Conservation (phyloP, 805 yeast genomes). For the Ascoidea asiatica region DNA sequence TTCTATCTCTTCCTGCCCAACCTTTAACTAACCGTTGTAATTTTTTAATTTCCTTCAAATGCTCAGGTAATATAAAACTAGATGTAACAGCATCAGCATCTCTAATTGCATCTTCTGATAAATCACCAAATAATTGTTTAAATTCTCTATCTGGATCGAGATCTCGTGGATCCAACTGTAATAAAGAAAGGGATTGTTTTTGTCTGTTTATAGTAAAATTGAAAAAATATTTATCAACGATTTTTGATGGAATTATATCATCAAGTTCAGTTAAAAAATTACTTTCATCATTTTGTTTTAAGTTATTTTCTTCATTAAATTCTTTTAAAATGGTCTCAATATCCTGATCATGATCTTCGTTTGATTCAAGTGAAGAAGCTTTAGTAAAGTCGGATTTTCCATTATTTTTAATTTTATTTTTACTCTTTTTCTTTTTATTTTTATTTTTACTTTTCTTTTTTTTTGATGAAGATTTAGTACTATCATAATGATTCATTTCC, state of each 20-base stretch:
- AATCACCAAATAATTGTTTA: slow-evolving; percentile 53
- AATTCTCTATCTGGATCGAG: slow-evolving; percentile 72
- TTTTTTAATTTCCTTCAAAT: slow-evolving; percentile 45
- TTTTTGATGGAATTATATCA: slow-evolving; percentile 7
- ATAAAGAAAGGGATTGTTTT: slow-evolving; percentile 22
- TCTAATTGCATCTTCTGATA: slow-evolving; percentile 52
- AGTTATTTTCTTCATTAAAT: slow-evolving; percentile 15
- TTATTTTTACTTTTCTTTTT: slow-evolving; percentile 13
- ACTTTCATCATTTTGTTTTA: slow-evolving; percentile 14
- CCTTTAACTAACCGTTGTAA: slow-evolving; percentile 44
- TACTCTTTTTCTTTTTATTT: slow-evolving; percentile 6
- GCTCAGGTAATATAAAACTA: slow-evolving; percentile 54
- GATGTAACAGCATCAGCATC: slow-evolving; percentile 72
- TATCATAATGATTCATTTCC: slow-evolving; percentile 2
- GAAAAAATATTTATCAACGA: slow-evolving; percentile 14
- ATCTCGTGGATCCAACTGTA: slow-evolving; percentile 34
- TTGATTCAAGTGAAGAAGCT: background rate
- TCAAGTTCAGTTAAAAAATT: slow-evolving; percentile 16
- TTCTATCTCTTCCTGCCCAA: slow-evolving; percentile 75
- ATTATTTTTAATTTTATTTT: slow-evolving; percentile 14
- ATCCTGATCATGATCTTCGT: background rate
- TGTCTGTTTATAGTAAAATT: slow-evolving; percentile 34
- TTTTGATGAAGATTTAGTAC: slow-evolving; percentile 5
- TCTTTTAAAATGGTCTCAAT: slow-evolving; percentile 11
- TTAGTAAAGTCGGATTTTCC: background rate